Evolutionary conservation across 2,329 filamentous ascomycete genomes (phyloP).

Genomic region (Furcasterigmium sp.): DNA sequence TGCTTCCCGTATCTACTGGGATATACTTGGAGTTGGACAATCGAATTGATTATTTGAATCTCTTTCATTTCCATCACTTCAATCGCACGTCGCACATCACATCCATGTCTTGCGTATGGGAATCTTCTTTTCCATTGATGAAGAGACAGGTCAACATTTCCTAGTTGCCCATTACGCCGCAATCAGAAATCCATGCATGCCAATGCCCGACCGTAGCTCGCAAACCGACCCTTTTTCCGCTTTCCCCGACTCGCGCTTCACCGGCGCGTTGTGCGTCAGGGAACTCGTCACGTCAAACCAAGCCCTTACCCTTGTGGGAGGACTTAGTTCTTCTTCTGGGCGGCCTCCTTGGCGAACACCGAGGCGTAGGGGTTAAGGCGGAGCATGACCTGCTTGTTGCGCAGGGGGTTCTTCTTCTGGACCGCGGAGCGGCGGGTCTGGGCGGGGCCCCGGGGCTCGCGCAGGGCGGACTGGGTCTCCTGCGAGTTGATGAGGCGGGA

Average conservation of each 20-base stretch:
- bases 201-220: conserved; percentile 12
- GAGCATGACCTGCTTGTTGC: conserved; percentile 98
- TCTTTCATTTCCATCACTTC: no score
- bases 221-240: not conserved
- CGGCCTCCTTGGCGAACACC: conserved; percentile 73
- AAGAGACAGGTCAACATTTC: conserved; percentile 16
- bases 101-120: conserved; percentile 1
- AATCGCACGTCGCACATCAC: not conserved
- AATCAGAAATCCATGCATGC: conserved; percentile 15
- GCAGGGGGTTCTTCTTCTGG: conserved; percentile 99
- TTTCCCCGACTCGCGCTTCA: conserved; percentile 4
- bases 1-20: no score
- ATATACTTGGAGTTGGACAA: no score
- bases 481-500: conserved; percentile 98
- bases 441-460: conserved; percentile 83
- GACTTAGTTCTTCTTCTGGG: conserved; percentile 37
- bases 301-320: no score
- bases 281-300: not conserved
- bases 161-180: conserved; percentile 15
- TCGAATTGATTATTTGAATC: no score
- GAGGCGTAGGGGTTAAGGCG: conserved; percentile 97
- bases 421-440: conserved; percentile 84
- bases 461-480: conserved; percentile 94
- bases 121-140: conserved; percentile 16
- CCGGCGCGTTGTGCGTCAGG: not conserved